Base-by-base conservation (phyloP, 106 monocot genomes). In the Apostasia ramifera region DNA sequence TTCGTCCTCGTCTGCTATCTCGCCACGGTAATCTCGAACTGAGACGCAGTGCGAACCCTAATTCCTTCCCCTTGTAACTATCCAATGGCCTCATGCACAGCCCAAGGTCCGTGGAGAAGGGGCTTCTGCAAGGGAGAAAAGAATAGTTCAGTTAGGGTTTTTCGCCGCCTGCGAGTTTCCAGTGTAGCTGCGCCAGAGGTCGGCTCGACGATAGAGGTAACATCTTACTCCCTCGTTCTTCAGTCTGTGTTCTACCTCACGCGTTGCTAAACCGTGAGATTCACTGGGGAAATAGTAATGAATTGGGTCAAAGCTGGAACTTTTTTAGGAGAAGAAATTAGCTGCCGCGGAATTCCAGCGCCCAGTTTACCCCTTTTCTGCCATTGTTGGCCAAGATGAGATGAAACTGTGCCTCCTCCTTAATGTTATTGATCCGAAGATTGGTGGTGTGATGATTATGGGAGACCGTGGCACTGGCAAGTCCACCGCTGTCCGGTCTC, bases 401-500 rank as follows among this genome's bases (percentile, higher is more conserved):
- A 99, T 99, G 98, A 99, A 99, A 59, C 74, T 99, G 4, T 99
- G 98, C 75, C 87, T 99, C 7, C 76, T 99, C 4, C 88, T 99
- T 40, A 99, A 99, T 52, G 98, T 99, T 55, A 93, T 99, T 68
- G 98, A 99, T 74, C 98, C 98, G 39, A 99, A 99, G 78, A 99
- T 99, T 47, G 93, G 98, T 41, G 98, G 98, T 5, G 98, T 99
- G 41, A 99, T 99, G 98, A 99, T 99, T 73, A 99, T 99, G 98
- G 98, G 98, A 43, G 98, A 99, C 71, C 78, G 98, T n/a, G 98
- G 98, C 48, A 99, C 98, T 1, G 98, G 98, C 12, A 99, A 99
- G 67, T 99, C 98, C 47, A 99, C 98, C 12, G 73, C 98, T 2
- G 98, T 99, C 42, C 85, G 98, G 1, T 99, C 98, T 57, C 80